Base-by-base conservation (phyloP, 805 yeast genomes). In the Huiozyma sinensis region DNA sequence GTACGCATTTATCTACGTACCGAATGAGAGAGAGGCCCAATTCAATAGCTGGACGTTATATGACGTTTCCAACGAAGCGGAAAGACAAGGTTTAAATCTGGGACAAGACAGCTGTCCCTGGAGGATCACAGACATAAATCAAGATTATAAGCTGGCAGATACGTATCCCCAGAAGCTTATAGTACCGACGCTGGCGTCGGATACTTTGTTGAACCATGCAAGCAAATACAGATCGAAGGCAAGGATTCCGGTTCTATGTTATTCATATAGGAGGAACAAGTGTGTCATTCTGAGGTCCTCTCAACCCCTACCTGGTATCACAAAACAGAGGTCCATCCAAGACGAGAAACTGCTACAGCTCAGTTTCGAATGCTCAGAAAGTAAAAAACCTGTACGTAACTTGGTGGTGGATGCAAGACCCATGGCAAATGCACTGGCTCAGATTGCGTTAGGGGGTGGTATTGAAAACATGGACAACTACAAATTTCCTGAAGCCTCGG, bases 381-480 rank as follows among this genome's bases (percentile, higher is more conserved):
- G 28, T 13, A 72, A 70, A 39, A 17, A 17, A 17, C 24, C 24
- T 17, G 24, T 17, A 17, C 24, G 24, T 17, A 81, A 89, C 55
- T 63, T 92, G 29, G 79, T 92, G 30, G 90, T 87, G 5, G 98
- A 92, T 65, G 83, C 95, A 24, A 70, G 98, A 44, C 98, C 98
- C 0, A 62, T 88, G 28, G 83, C 97, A 0, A 92, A 92, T 62
- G 97, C 97, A 6, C 76, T 88, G 76, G 97, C 96, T 0, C 97
- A 92, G 55, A 85, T 86, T 39, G 97, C 97, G 0, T 65, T 92
- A 11, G 98, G 98, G 9, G 98, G 97, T n/a, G 98, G 98, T 1
- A 83, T 96, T 0, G 98, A 92, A 58, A 82, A 76, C 51, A 84
- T 88, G 72, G 97, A 90, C 45, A 77, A 87, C 57, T 90, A 92